Conservation (phyloP, 257 asterid species). For the Solanum peruvianum region DNA sequence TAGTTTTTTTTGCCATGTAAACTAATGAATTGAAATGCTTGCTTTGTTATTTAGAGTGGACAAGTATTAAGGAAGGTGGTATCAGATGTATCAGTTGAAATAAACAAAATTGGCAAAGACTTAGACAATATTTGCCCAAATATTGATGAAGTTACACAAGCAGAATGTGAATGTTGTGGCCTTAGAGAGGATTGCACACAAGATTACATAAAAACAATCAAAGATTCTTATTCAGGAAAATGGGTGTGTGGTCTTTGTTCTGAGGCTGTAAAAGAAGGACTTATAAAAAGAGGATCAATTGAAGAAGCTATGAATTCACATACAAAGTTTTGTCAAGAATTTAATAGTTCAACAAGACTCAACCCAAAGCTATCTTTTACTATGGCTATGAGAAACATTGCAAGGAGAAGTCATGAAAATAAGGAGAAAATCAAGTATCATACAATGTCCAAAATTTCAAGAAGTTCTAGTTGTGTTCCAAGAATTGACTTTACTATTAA, state of each 20-base stretch:
- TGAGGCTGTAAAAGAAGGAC: constrained; percentile 80
- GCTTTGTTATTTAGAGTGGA: not conserved
- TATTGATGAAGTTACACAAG: constrained; percentile 59
- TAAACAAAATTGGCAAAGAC: constrained; percentile 5
- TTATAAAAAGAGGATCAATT: constrained; percentile 26
- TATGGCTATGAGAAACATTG: constrained; percentile 62
- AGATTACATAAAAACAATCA: constrained; percentile 41
- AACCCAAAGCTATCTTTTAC: constrained; percentile 78
- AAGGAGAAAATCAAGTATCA: constrained; percentile 7
- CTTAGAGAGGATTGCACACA: constrained; percentile 80
- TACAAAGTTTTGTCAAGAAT: constrained; percentile 54
- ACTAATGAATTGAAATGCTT: not conserved
- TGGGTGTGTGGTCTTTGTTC: constrained; percentile 83
- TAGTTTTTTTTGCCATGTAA: not conserved
- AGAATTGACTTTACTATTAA: not conserved
- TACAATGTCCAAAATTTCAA: constrained; percentile 25
- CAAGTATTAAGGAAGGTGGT: constrained; percentile 7
- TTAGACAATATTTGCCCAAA: constrained; percentile 13
- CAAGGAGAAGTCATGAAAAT: constrained; percentile 57
- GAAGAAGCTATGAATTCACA: constrained; percentile 60
- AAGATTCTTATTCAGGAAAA: constrained; percentile 39
- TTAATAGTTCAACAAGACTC: constrained; percentile 61
- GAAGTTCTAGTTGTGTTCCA: constrained; percentile 85
- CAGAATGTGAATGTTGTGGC: constrained; percentile 91
- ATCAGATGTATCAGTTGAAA: constrained; percentile 63